Evolutionary conservation across 129 eudicot genomes (phyloP).

Genomic region (Tanacetum coccineum): DNA sequence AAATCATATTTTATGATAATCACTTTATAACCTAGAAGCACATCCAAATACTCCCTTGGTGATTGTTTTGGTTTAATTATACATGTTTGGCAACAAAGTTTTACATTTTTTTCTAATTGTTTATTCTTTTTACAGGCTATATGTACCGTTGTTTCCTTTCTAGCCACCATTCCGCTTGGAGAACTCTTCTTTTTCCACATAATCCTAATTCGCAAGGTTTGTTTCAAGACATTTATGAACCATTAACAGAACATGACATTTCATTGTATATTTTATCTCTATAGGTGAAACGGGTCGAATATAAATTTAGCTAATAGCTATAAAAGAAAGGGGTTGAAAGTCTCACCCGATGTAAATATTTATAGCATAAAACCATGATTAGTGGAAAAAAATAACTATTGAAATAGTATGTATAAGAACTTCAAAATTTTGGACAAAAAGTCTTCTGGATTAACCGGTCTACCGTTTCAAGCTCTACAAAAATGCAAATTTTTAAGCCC

Average conservation of each 20-base stretch:
- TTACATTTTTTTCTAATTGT: conserved; percentile 3
- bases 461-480: not conserved
- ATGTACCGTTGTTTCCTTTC: conserved; percentile 69
- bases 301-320: not conserved
- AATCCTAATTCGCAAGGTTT: conserved; percentile 82
- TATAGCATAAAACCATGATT: not conserved
- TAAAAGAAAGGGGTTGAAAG: not conserved
- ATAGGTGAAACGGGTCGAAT: not conserved
- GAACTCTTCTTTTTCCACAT: conserved; percentile 94
- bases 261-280: not conserved
- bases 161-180: conserved; percentile 81
- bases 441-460: too few species aligned
- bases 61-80: not conserved
- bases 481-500: not conserved
- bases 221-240: conserved; percentile 1
- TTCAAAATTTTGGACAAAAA: not conserved
- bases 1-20: not conserved
- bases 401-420: not conserved
- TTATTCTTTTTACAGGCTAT: conserved; percentile 53
- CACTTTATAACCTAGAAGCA: too few species aligned
- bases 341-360: not conserved
- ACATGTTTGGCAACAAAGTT: too few species aligned
- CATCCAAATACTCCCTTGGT: too few species aligned
- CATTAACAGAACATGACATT: not conserved
- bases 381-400: not conserved